These are phyloP conservation scores for Pelargonium cotyledonis DNA, from an alignment of 441 rosid species.

Conservation along the genomic window DNA sequence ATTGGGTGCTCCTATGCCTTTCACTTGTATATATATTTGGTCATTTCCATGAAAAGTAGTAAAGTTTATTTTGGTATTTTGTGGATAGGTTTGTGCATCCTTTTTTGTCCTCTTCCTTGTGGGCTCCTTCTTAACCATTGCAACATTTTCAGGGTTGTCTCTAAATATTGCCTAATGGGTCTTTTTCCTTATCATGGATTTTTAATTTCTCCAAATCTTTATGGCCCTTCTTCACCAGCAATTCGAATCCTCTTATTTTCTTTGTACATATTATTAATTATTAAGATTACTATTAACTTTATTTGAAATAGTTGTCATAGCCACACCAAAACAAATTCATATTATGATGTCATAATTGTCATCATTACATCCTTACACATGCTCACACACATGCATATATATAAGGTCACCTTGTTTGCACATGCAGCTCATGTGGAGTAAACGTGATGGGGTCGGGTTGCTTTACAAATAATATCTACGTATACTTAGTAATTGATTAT, in stretches of 20 bases:
- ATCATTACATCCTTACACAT: background rate
- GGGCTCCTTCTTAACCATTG: conserved; percentile 17
- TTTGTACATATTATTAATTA: background rate
- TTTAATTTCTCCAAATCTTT: background rate
- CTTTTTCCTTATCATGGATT: conserved; percentile 2
- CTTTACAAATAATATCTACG: background rate
- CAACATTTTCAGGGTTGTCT: too few species aligned
- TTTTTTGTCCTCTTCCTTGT: too few species aligned
- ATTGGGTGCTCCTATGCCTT: conserved; percentile 27
- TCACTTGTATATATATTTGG: conserved; percentile 31
- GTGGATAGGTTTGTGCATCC: conserved; percentile 32
- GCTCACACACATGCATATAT: conserved; percentile 9
- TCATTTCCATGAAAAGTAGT: conserved; percentile 35
- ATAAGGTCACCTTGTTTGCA: conserved; percentile 20
- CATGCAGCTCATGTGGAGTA: conserved; percentile 40
- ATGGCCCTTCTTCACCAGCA: too few species aligned
- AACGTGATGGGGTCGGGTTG: conserved; percentile 31
- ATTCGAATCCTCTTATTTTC: too few species aligned
- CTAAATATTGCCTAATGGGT: too few species aligned
- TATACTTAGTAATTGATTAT: too few species aligned
- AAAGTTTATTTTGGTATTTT: conserved; percentile 39
- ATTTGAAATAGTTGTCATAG: too few species aligned
- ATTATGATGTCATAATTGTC: conserved; percentile 14
- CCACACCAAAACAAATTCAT: too few species aligned
- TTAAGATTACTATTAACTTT: too few species aligned